These are phyloP conservation scores for Hypoxylon sp. DNA, from an alignment of 2,329 filamentous ascomycete genomes.

Conservation along the genomic window DNA sequence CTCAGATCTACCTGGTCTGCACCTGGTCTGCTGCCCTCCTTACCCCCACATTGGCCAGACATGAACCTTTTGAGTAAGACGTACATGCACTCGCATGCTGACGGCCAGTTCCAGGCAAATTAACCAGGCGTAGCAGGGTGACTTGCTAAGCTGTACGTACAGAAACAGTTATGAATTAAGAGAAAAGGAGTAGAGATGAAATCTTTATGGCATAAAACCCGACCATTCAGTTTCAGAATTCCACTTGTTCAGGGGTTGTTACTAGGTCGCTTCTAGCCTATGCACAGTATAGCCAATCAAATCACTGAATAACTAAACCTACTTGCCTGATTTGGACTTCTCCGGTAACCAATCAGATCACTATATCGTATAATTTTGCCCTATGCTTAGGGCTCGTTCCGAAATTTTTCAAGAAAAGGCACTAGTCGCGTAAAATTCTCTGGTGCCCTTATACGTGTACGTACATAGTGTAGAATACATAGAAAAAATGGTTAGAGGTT, in stretches of 20 bases:
- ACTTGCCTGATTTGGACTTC: conserved; percentile 37
- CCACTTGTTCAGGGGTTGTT: conserved; percentile 18
- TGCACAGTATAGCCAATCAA: conserved; percentile 33
- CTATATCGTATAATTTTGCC: conserved; percentile 13
- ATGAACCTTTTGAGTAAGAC: conserved; percentile 9
- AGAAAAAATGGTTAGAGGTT: not conserved
- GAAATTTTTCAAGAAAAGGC: conserved; percentile 1
- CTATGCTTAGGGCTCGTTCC: conserved; percentile 14
- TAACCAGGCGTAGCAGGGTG: conserved; percentile 19
- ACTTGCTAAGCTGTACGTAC: conserved; percentile 32
- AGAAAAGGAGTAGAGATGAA: conserved; percentile 21
- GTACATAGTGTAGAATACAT: not conserved
- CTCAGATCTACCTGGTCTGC: conserved; percentile 14
- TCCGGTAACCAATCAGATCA: conserved; percentile 34
- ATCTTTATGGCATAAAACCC: conserved; percentile 29
- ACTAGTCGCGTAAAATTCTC: not conserved
- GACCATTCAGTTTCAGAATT: conserved; percentile 39
- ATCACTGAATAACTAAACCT: conserved; percentile 6
- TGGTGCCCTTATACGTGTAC: not conserved
- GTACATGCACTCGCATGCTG: conserved; percentile 15
- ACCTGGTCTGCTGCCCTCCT: conserved; percentile 1
- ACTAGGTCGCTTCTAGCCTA: conserved; percentile 11
- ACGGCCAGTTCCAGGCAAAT: conserved; percentile 30
- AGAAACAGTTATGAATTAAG: conserved; percentile 17
- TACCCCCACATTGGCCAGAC: conserved; percentile 19